These are phyloP conservation scores for Kodamaea jinghongensis DNA, from an alignment of 805 yeast genomes.

Conservation along the genomic window DNA sequence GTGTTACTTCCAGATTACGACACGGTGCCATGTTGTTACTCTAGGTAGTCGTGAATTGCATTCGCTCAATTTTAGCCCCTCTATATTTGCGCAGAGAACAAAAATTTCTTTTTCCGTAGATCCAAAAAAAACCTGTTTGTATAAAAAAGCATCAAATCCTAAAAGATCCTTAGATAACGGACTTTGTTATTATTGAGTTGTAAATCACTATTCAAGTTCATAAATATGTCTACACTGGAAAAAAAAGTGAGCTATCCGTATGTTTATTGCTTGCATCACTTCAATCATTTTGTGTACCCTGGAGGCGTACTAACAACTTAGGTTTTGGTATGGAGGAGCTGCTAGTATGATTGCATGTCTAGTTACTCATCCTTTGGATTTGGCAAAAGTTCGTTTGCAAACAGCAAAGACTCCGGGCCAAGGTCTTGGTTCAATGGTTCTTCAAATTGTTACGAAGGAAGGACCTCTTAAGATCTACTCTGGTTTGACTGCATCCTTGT, in stretches of 20 bases:
- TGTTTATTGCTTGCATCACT: too few relatives aligned
- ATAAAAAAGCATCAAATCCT: too few relatives aligned
- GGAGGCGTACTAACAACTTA: slow-evolving; percentile 16
- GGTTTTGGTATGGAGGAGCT: slow-evolving; percentile 68
- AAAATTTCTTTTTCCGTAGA: too few relatives aligned
- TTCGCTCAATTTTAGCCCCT: too few relatives aligned
- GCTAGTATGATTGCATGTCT: slow-evolving; percentile 66
- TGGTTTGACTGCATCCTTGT: slow-evolving; percentile 76
- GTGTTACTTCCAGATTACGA: too few relatives aligned
- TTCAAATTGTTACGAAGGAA: slow-evolving; percentile 56
- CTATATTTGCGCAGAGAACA: too few relatives aligned
- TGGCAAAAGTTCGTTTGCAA: slow-evolving; percentile 84
- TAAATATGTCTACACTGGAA: slow-evolving; percentile 6
- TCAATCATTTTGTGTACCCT: background rate
- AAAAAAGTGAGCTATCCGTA: slow-evolving; percentile 15
- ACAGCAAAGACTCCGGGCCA: slow-evolving; percentile 70
- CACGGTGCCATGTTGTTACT: too few relatives aligned
- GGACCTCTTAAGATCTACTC: slow-evolving; percentile 72
- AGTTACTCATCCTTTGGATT: slow-evolving; percentile 78
- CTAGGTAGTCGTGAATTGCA: too few relatives aligned
- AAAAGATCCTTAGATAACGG: too few relatives aligned
- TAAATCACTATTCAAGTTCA: too few relatives aligned
- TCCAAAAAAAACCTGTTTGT: too few relatives aligned
- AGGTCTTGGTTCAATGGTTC: slow-evolving; percentile 58
- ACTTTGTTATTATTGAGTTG: too few relatives aligned